Base-by-base conservation (phyloP, 192 early-diverging fungal genomes). In the Haplosporangium gracile region DNA sequence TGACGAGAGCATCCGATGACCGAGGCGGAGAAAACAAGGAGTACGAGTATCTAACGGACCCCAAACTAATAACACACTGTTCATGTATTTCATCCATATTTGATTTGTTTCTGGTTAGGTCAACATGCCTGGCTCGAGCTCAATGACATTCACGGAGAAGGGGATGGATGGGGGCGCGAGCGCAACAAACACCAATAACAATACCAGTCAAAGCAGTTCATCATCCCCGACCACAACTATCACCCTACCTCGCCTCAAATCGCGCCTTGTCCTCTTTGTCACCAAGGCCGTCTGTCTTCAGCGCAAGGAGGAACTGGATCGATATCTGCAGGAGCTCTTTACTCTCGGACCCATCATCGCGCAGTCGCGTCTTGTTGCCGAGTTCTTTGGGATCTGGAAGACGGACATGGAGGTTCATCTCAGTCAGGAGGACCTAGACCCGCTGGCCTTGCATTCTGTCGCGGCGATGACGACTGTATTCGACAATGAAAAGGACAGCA, bases 351-450 rank as follows among this genome's bases (percentile, higher is more conserved):
- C 84, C n/a, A 63, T 78, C 39, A 75, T 86, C 24, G 60, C 78
- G 43, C 79, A 86, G 39, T 86, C 84, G 63, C 74, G 79, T 38
- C 84, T 86, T 55, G 84, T 86, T 10, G 78, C 79, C 75, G 78
- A 86, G 65, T 86, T 86, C 45, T 86, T 86, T 81, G 83, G 79
- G 36, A 81, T 81, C 29, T 81, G 83, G 83, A 86, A 81, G 75
- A 86, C 84, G 10, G 84, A 86, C 22, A 81, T 86, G 79, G 79
- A 86, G 51, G 70, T 70, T 29, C 84, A 78, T 74, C 65, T 81
- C 10, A 74, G 84, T 18, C 84, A 86, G n/a, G 84, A 86, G 70
- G 71, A 81, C 53, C 79, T 76, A 72, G 84, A 86, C 53, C 79
- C 84, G 6, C 47, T 86, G 15, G 84, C 79, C 8, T 51, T 86